phyloP scores from a whole-genome alignment of 495 filamentous ascomycete genomes.

The Apiosordaria backusii region DNA sequence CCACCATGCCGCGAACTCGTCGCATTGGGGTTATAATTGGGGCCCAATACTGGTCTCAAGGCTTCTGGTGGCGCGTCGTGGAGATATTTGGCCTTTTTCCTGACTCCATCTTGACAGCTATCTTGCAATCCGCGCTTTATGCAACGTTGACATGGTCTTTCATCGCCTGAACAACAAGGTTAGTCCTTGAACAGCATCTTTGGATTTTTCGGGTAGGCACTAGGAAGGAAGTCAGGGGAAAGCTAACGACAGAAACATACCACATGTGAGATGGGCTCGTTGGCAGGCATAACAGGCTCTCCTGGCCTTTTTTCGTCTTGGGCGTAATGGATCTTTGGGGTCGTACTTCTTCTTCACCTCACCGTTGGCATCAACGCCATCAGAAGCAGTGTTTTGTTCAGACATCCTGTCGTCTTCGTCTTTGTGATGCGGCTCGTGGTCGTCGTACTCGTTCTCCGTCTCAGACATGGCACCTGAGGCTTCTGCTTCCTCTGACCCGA shows the following conservation, averaged over 20 bases:
- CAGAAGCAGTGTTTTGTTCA: slow-evolving; percentile 47
- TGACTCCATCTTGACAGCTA: slow-evolving; percentile 88
- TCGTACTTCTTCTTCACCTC: slow-evolving; percentile 60
- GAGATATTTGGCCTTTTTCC: slow-evolving; percentile 98
- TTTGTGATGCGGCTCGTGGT: slow-evolving; percentile 40
- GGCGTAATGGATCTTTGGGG: slow-evolving; percentile 81
- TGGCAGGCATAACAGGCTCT: slow-evolving; percentile 96
- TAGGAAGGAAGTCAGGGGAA: neutral
- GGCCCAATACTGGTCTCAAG: slow-evolving; percentile 52
- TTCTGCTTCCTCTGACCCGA: slow-evolving; percentile 47
- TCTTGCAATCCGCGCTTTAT: slow-evolving; percentile 89
- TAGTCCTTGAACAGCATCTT: slow-evolving; percentile 4
- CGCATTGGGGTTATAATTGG: slow-evolving; percentile 49
- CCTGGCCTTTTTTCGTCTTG: slow-evolving; percentile 91
- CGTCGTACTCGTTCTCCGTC: slow-evolving; percentile 53
- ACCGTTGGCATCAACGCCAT: slow-evolving; percentile 40
- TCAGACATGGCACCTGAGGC: slow-evolving; percentile 55
- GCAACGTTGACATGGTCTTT: slow-evolving; percentile 89
- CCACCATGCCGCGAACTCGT: slow-evolving; percentile 33
- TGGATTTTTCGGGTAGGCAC: neutral
- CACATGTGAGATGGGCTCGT: slow-evolving; percentile 94
- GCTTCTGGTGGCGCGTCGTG: slow-evolving; percentile 87
- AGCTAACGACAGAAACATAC: slow-evolving; percentile 54
- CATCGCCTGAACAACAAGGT: slow-evolving; percentile 46
- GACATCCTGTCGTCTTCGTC: slow-evolving; percentile 59